Evolutionary conservation across 192 early-diverging fungal genomes (phyloP), one percentile per base, ranked within the genome.

Genomic region (Coemansia sp.): DNA sequence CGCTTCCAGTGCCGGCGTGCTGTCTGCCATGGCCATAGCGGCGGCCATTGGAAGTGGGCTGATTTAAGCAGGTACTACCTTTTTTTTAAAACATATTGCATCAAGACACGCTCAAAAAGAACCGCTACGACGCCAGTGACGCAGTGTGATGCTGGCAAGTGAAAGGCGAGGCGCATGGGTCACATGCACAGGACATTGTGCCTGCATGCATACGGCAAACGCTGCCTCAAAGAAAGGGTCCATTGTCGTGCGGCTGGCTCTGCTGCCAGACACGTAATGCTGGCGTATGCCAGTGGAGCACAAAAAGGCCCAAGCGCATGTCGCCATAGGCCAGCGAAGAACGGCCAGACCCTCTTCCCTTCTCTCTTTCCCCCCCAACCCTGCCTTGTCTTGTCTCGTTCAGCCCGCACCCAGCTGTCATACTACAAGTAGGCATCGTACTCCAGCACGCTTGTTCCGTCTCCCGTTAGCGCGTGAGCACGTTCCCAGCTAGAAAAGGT

Each of bases 21-120:
- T 73, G 43, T 59, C 57, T 23, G 70, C 78, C 1, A 55, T 38
- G 59, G 47, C 26, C 58, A 34, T 48, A 13, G 26, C 13, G 52
- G 52, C 28, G 0, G 52, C 28, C 52, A 23, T 55, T 28, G 52
- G 26, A 55, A 16, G 52, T 16, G 52, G 13, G 4, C 26, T 26
- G 28, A 26, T 33, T 4, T 55, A 55, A 16, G 23, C 28, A 13
- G 23, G 21, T 5, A 3, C 31, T 31, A 7, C 14, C n/a, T 33
- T 26, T 31, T 4, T 13, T 25, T 50, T 25, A 25, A 9, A 45
- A 55, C 28, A 33, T 55, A 14, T 31, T 14, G 48, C 52, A n/a
- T 55, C n/a, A 55, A 48, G n/a, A 48, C 45, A 10, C 52, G 37
- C 9, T 31, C 9, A 38, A 38, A 38, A 38, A 45, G 20, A 20